phyloP scores from a whole-genome alignment of 768 basidiomycete species.

The Tricholoma matsutake region DNA sequence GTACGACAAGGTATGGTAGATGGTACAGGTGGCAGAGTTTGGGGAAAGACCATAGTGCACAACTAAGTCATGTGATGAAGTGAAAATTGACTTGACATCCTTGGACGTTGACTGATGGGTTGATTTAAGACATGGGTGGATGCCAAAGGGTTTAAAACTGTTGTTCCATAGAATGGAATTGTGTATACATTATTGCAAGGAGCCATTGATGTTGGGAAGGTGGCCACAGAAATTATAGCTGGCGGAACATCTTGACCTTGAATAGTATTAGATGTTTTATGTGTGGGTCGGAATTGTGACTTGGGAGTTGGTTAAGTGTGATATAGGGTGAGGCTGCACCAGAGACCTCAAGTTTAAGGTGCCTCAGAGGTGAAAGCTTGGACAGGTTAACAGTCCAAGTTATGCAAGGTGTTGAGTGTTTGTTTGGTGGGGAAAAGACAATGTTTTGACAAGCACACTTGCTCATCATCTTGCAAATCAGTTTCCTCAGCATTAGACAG shows the following conservation, averaged over 20 bases:
- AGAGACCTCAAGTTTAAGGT: conserved; percentile 42
- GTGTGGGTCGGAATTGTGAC: conserved; percentile 52
- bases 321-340: conserved; percentile 42
- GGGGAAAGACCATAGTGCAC: conserved; percentile 79
- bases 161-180: conserved; percentile 44
- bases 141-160: conserved; percentile 48
- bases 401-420: not conserved
- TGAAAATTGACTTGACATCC: conserved; percentile 66
- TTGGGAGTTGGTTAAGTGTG: conserved; percentile 26
- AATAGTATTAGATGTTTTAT: conserved; percentile 27
- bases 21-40: conserved; percentile 65
- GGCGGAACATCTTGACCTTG: conserved; percentile 46
- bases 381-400: conserved; percentile 9
- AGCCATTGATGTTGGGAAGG: conserved; percentile 36
- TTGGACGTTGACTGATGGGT: conserved; percentile 48
- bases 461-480: too few species aligned
- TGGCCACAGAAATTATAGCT: conserved; percentile 48
- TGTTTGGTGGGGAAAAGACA: conserved; percentile 10
- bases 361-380: not conserved
- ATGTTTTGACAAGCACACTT: too few species aligned
- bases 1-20: conserved; percentile 52
- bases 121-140: conserved; percentile 60
- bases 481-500: too few species aligned
- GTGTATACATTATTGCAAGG: conserved; percentile 39
- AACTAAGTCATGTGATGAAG: conserved; percentile 63